Evolutionary conservation across 2,329 filamentous ascomycete species (phyloP).

Genomic region (Diaporthe sp.): DNA sequence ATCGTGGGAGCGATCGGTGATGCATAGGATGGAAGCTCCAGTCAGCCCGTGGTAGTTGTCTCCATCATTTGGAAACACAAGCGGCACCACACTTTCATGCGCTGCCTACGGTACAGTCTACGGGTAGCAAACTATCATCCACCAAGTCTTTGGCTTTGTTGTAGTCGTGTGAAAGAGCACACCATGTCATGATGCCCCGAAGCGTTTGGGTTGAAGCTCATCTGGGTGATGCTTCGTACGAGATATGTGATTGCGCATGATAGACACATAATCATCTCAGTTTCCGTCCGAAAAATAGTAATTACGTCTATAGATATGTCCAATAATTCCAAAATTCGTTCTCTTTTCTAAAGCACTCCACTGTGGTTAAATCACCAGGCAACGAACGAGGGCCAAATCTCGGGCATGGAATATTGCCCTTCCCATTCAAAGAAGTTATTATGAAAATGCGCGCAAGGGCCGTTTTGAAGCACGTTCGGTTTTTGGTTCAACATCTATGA

Average conservation of each 20-base stretch:
- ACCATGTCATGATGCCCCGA: no score
- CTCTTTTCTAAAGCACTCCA: neutral
- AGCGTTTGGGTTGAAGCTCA: no score
- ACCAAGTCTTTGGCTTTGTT: neutral
- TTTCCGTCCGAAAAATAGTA: neutral
- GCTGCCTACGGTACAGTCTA: neutral
- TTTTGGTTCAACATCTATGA: no score
- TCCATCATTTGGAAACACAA: neutral
- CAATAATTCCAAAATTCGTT: neutral
- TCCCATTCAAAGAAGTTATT: neutral
- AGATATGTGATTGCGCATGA: no score
- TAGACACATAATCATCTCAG: neutral
- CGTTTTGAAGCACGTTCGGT: neutral
- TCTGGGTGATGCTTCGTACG: no score
- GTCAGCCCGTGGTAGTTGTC: neutral
- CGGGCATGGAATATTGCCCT: neutral
- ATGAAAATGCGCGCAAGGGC: neutral
- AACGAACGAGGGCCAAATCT: neutral
- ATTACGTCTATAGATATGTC: neutral
- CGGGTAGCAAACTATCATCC: no score
- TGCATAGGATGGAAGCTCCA: slow-evolving; percentile 47
- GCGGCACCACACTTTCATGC: neutral
- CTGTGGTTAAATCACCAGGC: neutral
- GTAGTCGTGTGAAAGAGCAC: neutral
- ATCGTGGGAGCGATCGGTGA: neutral